These are phyloP conservation scores for Picea glauca DNA, from an alignment of 75 land plant genomes.

Conservation along the genomic window DNA sequence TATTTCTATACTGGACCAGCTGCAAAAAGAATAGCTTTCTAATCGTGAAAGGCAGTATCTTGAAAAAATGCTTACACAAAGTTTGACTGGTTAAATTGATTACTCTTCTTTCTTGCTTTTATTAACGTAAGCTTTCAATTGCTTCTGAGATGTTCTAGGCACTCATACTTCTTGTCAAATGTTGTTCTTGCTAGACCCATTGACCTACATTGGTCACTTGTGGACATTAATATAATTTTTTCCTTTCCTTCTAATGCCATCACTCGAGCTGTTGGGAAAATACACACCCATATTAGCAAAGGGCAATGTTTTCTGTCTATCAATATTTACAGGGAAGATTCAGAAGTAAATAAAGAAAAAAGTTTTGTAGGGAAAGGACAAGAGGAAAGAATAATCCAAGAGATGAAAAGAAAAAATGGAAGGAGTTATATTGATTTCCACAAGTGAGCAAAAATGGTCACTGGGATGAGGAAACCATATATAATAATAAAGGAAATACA, in stretches of 20 bases:
- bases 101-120: not conserved
- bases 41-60: not conserved
- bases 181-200: too few relatives aligned
- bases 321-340: not conserved
- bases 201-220: too few relatives aligned
- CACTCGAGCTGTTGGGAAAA: not conserved
- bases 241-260: not conserved
- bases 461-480: not conserved
- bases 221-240: too few relatives aligned
- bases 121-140: too few relatives aligned
- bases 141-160: too few relatives aligned
- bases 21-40: conserved; percentile 14
- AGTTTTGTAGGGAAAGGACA: not conserved
- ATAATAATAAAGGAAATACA: too few relatives aligned
- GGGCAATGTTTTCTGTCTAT: not conserved
- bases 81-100: not conserved
- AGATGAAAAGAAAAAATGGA: not conserved
- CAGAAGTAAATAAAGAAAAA: not conserved
- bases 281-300: not conserved
- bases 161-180: too few relatives aligned
- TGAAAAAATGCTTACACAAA: not conserved
- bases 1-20: conserved; percentile 52
- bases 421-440: not conserved
- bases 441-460: not conserved
- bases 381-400: not conserved